Conservation (phyloP, 306 rosid species). For the Trichosanthes cucumerina region DNA sequence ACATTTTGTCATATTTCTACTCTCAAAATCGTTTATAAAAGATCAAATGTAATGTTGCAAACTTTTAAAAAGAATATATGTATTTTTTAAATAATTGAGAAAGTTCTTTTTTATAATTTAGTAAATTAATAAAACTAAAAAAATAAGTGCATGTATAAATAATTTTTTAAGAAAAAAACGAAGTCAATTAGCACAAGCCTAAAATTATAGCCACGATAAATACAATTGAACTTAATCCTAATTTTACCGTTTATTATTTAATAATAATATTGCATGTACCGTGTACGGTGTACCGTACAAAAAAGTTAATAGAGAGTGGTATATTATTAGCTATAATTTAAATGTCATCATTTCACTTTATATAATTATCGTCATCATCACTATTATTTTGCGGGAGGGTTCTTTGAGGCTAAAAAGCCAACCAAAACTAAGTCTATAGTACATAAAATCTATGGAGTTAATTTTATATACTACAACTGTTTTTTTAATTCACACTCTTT, state of each 20-base stretch:
- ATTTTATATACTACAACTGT: background rate
- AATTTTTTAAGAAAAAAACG: background rate
- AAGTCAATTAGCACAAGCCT: background rate
- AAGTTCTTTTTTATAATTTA: too few relatives aligned
- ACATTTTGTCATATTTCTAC: too few relatives aligned
- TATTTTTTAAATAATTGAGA: too few relatives aligned
- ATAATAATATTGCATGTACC: background rate
- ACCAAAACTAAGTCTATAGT: background rate
- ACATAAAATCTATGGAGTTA: background rate
- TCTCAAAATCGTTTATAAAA: too few relatives aligned
- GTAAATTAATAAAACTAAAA: too few relatives aligned
- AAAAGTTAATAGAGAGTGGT: background rate
- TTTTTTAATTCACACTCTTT: background rate
- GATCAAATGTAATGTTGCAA: too few relatives aligned
- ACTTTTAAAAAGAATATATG: too few relatives aligned
- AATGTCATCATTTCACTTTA: background rate
- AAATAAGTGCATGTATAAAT: background rate
- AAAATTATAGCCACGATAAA: background rate
- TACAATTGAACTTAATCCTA: background rate
- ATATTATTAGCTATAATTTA: background rate
- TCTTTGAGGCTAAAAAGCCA: background rate
- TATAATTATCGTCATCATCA: background rate
- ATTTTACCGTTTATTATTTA: background rate
- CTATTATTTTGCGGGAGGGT: background rate
- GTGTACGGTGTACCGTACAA: background rate